A percentile compares a stretch with the other conserved stretches of the same genome.
Conservation (phyloP, 345 rosid species). For the Ricinus communis region DNA sequence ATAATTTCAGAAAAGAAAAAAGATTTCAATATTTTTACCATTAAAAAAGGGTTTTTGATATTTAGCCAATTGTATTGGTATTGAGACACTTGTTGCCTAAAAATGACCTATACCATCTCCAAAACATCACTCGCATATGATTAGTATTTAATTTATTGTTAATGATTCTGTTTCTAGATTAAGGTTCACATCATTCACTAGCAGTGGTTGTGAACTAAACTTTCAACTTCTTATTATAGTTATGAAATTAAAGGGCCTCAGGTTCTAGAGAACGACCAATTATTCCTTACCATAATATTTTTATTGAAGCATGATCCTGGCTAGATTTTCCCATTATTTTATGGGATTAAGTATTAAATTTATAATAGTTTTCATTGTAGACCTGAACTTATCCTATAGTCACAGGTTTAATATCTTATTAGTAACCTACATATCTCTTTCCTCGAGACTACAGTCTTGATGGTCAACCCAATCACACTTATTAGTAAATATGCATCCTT, state of each 20-base stretch:
- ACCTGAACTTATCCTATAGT: slow-evolving; percentile 21
- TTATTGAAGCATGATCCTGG: slow-evolving; percentile 14
- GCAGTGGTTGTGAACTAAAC: slow-evolving; percentile 21
- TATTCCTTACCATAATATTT: slow-evolving; percentile 19
- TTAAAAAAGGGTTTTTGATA: no score
- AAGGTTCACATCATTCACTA: slow-evolving; percentile 34
- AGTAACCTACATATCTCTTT: not conserved
- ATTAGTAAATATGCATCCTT: slow-evolving; percentile 12
- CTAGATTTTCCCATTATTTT: slow-evolving; percentile 25
- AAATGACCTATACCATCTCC: no score
- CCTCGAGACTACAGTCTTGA: slow-evolving; percentile 22
- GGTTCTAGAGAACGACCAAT: slow-evolving; percentile 35
- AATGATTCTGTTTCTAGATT: slow-evolving; percentile 44
- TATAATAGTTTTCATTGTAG: slow-evolving; percentile 3
- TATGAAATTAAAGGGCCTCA: not conserved
- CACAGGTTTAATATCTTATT: not conserved
- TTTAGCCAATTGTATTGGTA: no score
- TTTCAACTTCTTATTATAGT: slow-evolving; percentile 3
- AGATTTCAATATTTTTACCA: no score
- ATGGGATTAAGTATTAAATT: slow-evolving; percentile 18
- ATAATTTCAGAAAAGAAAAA: no score
- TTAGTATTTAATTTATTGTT: no score
- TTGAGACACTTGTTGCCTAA: no score
- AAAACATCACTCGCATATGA: no score
- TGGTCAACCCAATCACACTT: slow-evolving; percentile 27